A percentile compares a stretch with the other conserved stretches of the same genome.
Evolutionary conservation across 2,329 filamentous ascomycete genomes (phyloP).

Genomic region (Fusarium nisikadoi): DNA sequence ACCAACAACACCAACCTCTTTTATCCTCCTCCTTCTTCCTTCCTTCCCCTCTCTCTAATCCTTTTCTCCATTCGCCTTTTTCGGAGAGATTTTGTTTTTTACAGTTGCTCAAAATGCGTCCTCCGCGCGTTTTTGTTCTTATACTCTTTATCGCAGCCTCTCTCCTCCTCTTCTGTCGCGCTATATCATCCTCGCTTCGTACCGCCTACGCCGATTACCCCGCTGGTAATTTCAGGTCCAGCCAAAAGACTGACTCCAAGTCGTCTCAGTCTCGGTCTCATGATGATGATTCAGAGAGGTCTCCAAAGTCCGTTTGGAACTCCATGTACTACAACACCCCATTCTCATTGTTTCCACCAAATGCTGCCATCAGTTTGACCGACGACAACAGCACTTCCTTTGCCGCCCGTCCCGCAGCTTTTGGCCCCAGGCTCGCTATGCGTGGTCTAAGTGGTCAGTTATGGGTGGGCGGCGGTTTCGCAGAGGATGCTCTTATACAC

Average conservation of each 20-base stretch:
- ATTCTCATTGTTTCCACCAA: slow-evolving; percentile 91
- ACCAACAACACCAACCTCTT: slow-evolving; percentile 9
- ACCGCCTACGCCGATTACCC: slow-evolving; percentile 44
- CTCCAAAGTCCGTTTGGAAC: slow-evolving; percentile 47
- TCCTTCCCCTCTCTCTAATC: neutral
- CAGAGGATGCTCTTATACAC: slow-evolving; percentile 74
- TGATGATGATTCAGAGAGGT: slow-evolving; percentile 18
- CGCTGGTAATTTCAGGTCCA: slow-evolving; percentile 41
- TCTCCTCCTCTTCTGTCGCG: slow-evolving; percentile 66
- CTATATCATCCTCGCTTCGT: slow-evolving; percentile 55
- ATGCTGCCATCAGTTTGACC: slow-evolving; percentile 93
- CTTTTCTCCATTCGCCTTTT: neutral
- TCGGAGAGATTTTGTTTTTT: slow-evolving; percentile 10
- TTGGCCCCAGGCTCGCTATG: slow-evolving; percentile 81
- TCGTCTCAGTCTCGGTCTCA: slow-evolving; percentile 17
- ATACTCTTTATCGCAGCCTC: slow-evolving; percentile 64
- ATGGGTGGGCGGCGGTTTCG: slow-evolving; percentile 94
- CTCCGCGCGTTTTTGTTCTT: slow-evolving; percentile 65
- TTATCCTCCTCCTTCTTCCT: slow-evolving; percentile 16
- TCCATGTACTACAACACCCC: slow-evolving; percentile 79
- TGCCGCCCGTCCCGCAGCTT: slow-evolving; percentile 89
- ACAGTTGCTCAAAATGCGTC: slow-evolving; percentile 58
- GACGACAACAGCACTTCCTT: slow-evolving; percentile 99
- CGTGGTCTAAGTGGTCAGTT: slow-evolving; percentile 87
- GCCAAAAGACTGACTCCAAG: slow-evolving; percentile 19